phyloP scores from a whole-genome alignment of 805 yeast species.

The Ogataea parapolymorpha region DNA sequence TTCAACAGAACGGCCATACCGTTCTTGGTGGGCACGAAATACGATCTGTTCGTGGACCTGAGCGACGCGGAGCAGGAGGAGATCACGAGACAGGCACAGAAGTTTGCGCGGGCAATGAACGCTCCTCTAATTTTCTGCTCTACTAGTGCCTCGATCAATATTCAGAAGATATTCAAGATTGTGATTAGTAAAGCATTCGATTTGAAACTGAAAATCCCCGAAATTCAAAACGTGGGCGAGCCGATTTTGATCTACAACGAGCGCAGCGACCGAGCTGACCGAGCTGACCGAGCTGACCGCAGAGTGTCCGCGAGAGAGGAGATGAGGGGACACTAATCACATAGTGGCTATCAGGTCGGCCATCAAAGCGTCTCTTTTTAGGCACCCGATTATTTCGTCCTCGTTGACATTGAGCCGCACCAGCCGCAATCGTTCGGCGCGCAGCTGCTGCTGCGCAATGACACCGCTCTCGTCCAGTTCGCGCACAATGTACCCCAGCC shows the following conservation, averaged over 20 bases:
- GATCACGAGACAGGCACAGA: constrained; percentile 75
- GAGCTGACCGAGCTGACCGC: neutral
- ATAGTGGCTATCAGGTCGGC: constrained; percentile 26
- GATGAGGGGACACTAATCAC: neutral
- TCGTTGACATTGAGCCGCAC: constrained; percentile 66
- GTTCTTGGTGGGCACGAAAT: constrained; percentile 88
- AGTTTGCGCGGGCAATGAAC: constrained; percentile 86
- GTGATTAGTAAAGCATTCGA: constrained; percentile 90
- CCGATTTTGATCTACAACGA: constrained; percentile 71
- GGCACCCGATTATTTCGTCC: constrained; percentile 61
- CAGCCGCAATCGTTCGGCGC: constrained; percentile 64
- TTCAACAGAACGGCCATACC: constrained; percentile 90
- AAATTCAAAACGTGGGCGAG: constrained; percentile 82
- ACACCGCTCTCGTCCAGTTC: constrained; percentile 82
- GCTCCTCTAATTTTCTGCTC: constrained; percentile 84
- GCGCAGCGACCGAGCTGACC: neutral
- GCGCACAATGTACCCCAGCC: constrained; percentile 56
- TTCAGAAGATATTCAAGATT: constrained; percentile 90
- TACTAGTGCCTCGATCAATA: constrained; percentile 86
- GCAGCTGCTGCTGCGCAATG: constrained; percentile 60
- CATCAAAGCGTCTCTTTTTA: constrained; percentile 53
- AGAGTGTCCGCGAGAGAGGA: neutral
- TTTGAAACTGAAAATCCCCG: constrained; percentile 76
- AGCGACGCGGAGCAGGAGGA: constrained; percentile 79
- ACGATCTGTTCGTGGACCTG: constrained; percentile 78